These are phyloP conservation scores for Gracilaria domingensis DNA, from an alignment of 23 red algal species.

Conservation along the genomic window DNA sequence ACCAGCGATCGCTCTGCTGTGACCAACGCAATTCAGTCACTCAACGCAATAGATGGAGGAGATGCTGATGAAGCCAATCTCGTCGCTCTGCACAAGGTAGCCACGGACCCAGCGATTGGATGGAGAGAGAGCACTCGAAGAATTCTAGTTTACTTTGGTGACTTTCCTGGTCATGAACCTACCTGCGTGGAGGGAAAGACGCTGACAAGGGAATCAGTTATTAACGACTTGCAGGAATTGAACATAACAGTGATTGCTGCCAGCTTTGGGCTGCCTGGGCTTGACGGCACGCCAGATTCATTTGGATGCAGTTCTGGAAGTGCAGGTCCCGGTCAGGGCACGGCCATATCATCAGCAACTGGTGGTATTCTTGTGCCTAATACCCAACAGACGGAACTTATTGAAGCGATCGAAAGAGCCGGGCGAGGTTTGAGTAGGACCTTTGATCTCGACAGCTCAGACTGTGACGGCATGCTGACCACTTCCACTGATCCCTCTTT, in stretches of 20 bases:
- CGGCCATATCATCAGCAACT: neutral
- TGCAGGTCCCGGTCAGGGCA: neutral
- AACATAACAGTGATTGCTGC: slow-evolving; percentile 42
- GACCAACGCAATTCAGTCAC: slow-evolving; percentile 10
- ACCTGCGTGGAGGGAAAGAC: neutral
- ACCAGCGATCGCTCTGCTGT: slow-evolving; percentile 10
- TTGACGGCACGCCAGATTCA: neutral
- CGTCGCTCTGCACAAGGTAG: slow-evolving; percentile 50
- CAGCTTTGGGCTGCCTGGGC: slow-evolving; percentile 18
- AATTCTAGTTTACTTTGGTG: slow-evolving; percentile 56
- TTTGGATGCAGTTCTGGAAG: neutral
- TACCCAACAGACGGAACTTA: neutral
- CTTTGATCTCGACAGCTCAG: slow-evolving; percentile 48
- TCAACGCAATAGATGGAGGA: neutral
- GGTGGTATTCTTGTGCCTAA: neutral
- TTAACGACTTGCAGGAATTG: neutral
- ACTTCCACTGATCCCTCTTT: slow-evolving; percentile 11
- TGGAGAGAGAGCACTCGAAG: slow-evolving; percentile 31
- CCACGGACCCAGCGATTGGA: slow-evolving; percentile 32
- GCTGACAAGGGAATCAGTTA: neutral
- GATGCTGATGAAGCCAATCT: slow-evolving; percentile 65
- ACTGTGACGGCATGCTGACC: slow-evolving; percentile 57
- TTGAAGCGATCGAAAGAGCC: slow-evolving; percentile 5
- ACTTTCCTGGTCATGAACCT: slow-evolving; percentile 58
- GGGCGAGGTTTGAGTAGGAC: slow-evolving; percentile 15